Conservation (phyloP, 495 filamentous ascomycete species). For the Friedmanniomyces endolithicus region DNA sequence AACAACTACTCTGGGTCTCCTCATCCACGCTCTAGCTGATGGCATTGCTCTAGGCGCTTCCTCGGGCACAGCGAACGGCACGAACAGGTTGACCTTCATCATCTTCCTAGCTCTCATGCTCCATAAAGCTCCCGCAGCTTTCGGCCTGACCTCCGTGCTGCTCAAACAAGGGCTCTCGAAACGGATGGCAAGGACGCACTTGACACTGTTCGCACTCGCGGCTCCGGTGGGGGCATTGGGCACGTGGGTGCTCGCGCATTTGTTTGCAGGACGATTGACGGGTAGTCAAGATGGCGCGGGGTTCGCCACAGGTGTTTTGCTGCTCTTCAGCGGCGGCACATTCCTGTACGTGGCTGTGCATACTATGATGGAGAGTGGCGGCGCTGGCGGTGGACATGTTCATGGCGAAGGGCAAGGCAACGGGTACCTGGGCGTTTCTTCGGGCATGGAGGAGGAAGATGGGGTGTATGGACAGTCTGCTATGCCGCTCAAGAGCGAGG, state of each 20-base stretch:
- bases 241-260: slow-evolving; percentile 66
- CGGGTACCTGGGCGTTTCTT: slow-evolving; percentile 48
- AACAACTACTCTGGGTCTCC: slow-evolving; percentile 69
- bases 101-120: slow-evolving; percentile 95
- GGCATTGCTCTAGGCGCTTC: slow-evolving; percentile 93
- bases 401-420: slow-evolving; percentile 42
- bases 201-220: slow-evolving; percentile 82
- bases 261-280: slow-evolving; percentile 43
- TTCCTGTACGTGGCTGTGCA: slow-evolving; percentile 99
- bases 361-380: slow-evolving; percentile 68
- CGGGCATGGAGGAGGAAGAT: not conserved
- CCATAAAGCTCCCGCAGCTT: slow-evolving; percentile 92
- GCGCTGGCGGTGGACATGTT: slow-evolving; percentile 24
- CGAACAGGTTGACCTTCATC: slow-evolving; percentile 65
- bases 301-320: slow-evolving; percentile 86
- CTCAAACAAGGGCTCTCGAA: slow-evolving; percentile 81
- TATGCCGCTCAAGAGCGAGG: slow-evolving; percentile 20
- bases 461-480: not conserved
- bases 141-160: slow-evolving; percentile 80
- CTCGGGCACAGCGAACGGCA: slow-evolving; percentile 61
- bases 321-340: slow-evolving; percentile 87
- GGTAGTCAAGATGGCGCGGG: slow-evolving; percentile 38
- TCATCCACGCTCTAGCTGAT: slow-evolving; percentile 96
- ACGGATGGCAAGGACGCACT: slow-evolving; percentile 67
- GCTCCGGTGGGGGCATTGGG: slow-evolving; percentile 74